A percentile compares a stretch with the other conserved stretches of the same genome.
Conservation (phyloP, 805 yeast species). For the Candida khao-thaluensis region DNA sequence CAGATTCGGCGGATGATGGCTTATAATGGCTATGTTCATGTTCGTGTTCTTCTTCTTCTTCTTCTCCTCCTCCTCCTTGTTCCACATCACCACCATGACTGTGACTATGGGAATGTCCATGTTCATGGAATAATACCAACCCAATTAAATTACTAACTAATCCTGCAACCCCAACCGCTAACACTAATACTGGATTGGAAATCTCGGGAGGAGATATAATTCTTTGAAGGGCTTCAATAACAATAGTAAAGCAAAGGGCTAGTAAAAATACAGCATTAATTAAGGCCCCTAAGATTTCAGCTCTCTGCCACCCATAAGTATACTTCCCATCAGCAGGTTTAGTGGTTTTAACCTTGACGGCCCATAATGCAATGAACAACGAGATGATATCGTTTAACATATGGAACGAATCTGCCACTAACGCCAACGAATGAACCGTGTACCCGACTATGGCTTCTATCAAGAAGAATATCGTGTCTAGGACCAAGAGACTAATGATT, state of each 20-base stretch:
- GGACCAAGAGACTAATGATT: constrained; percentile 64
- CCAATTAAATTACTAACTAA: constrained; percentile 81
- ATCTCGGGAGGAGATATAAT: constrained; percentile 77
- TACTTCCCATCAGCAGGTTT: constrained; percentile 81
- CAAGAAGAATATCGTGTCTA: constrained; percentile 83
- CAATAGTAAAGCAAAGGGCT: constrained; percentile 88
- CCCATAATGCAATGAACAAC: constrained; percentile 90
- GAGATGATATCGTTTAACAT: constrained; percentile 96
- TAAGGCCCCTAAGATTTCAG: constrained; percentile 93
- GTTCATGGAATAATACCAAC: constrained; percentile 81
- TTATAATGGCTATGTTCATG: constrained; percentile 22
- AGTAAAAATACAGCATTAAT: constrained; percentile 89
- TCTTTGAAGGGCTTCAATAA: constrained; percentile 90
- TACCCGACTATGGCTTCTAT: constrained; percentile 85
- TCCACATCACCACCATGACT: constrained; percentile 35
- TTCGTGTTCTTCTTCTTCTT: constrained; percentile 12
- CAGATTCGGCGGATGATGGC: constrained; percentile 4
- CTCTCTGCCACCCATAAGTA: constrained; percentile 98
- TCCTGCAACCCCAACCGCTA: constrained; percentile 82
- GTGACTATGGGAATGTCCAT: constrained; percentile 41
- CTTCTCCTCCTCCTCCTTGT: background rate
- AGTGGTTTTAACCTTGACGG: constrained; percentile 83
- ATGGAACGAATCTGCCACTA: constrained; percentile 95
- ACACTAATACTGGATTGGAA: constrained; percentile 76
- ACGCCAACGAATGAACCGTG: constrained; percentile 89